Percentiles rank a stretch among this genome's conserved stretches.
These are phyloP conservation scores for Pestalotiopsis sp. DNA, from an alignment of 2,329 filamentous ascomycete genomes.

Conservation along the genomic window DNA sequence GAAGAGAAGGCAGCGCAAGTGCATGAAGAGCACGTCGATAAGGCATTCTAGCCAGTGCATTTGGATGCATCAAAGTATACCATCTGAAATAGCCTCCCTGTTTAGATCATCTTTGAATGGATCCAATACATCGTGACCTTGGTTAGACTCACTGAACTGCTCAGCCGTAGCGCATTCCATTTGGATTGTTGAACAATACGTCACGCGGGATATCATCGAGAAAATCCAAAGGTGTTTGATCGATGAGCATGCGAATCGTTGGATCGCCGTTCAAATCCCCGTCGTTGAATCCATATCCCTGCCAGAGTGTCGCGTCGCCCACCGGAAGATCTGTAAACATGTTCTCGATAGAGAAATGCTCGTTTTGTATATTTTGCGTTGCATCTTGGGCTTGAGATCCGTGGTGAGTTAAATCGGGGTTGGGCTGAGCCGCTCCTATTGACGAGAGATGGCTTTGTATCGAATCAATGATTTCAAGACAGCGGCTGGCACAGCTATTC, in stretches of 20 bases:
- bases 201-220: background rate
- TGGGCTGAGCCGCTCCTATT: background rate
- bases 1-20: background rate
- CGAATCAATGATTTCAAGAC: constrained; percentile 8
- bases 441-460: background rate
- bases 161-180: background rate
- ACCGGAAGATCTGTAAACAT: background rate
- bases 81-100: background rate
- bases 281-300: constrained; percentile 7
- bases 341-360: background rate
- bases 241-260: constrained; percentile 12
- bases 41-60: background rate
- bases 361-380: background rate
- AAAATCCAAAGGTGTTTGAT: constrained; percentile 8
- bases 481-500: constrained; percentile 8
- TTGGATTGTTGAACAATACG: background rate
- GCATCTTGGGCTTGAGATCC: background rate
- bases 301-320: background rate
- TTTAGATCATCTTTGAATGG: background rate
- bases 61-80: background rate
- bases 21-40: background rate
- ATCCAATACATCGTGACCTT: background rate
- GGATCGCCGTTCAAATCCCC: constrained; percentile 5
- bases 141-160: background rate
- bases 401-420: background rate